Conservation (phyloP, 2,329 filamentous ascomycete species). For the Cladosporium sp. region DNA sequence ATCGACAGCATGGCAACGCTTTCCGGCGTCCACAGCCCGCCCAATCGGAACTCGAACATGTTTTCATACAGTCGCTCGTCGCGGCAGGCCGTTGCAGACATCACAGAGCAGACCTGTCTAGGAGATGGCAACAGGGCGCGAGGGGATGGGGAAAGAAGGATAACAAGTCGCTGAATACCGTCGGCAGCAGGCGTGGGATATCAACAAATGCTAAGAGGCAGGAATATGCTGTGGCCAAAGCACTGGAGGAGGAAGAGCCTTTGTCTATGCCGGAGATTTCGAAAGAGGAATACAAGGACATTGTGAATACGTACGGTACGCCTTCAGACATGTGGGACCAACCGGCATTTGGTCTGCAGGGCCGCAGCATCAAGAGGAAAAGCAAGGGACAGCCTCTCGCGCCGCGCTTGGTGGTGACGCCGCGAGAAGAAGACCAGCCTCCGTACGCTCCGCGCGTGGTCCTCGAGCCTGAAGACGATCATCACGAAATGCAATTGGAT, state of each 20-base stretch:
- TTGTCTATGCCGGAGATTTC: constrained; percentile 21
- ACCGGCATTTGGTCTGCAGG: constrained; percentile 2
- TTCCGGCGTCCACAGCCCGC: neutral
- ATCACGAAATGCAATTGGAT: constrained; percentile 18
- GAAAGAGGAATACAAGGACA: constrained; percentile 40
- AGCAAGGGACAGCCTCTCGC: constrained; percentile 19
- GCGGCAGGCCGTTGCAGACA: constrained; percentile 45
- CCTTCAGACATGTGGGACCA: constrained; percentile 16
- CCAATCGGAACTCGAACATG: constrained; percentile 38
- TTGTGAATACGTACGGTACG: constrained; percentile 43
- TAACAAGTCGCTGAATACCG: too few relatives aligned
- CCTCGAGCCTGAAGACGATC: constrained; percentile 18
- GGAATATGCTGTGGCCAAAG: neutral
- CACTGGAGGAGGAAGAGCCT: neutral
- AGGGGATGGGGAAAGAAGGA: constrained; percentile 5
- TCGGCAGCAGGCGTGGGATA: neutral
- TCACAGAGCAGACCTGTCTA: constrained; percentile 36
- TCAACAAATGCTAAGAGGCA: neutral
- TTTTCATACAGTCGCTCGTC: constrained; percentile 48
- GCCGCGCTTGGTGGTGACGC: constrained; percentile 25
- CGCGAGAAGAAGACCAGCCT: constrained; percentile 21
- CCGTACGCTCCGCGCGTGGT: constrained; percentile 12
- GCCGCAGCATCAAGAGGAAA: neutral
- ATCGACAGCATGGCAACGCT: neutral
- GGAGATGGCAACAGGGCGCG: neutral